Evolutionary conservation across 495 filamentous ascomycete species (phyloP).

Genomic region (Pyronema omphalodes): DNA sequence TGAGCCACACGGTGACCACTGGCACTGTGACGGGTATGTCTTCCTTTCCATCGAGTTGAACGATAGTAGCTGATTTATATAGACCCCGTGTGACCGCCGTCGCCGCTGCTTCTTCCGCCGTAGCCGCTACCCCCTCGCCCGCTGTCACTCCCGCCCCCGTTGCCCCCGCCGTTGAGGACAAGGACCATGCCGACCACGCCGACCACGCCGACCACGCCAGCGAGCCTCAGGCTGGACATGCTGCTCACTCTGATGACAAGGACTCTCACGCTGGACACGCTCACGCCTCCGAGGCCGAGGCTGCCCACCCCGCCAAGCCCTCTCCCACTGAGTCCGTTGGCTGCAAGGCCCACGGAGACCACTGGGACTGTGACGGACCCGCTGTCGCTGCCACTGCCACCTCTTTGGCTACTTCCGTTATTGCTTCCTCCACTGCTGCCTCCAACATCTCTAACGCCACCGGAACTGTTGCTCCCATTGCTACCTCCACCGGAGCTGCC

Average conservation of each 20-base stretch:
- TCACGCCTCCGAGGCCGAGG: constrained; percentile 9
- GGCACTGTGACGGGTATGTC: constrained; percentile 6
- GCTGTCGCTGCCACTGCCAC: constrained; percentile 8
- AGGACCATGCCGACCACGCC: not conserved
- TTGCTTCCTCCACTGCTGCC: not conserved
- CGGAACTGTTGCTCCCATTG: not conserved
- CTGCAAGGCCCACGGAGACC: constrained; percentile 2
- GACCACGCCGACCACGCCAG: not conserved
- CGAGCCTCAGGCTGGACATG: not conserved
- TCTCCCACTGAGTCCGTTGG: constrained; percentile 5
- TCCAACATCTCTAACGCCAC: not conserved
- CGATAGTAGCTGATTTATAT: not conserved
- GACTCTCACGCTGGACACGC: constrained; percentile 1
- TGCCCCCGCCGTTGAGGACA: not conserved
- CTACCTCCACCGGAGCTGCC: not conserved
- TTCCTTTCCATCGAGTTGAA: not conserved
- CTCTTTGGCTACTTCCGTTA: not conserved
- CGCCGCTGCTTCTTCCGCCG: not conserved
- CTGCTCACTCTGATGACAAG: not conserved
- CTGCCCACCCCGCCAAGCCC: constrained; percentile 1
- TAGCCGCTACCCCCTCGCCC: not conserved
- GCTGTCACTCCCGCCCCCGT: not conserved
- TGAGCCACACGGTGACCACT: constrained; percentile 3
- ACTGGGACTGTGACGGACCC: constrained; percentile 9
- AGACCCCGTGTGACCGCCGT: not conserved